These are phyloP conservation scores for Cercospora beticola DNA, from an alignment of 2,329 filamentous ascomycete species.

Conservation along the genomic window DNA sequence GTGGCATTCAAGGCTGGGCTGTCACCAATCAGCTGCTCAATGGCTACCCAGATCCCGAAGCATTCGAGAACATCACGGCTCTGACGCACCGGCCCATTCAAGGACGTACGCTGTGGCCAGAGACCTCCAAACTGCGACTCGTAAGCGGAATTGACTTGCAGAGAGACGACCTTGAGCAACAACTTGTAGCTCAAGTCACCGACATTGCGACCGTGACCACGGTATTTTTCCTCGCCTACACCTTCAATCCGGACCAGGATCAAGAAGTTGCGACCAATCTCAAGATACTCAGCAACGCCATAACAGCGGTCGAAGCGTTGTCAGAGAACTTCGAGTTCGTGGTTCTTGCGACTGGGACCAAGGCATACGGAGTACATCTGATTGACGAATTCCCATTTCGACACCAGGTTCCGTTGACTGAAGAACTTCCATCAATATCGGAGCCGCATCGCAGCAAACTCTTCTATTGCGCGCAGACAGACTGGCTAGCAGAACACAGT, in stretches of 20 bases:
- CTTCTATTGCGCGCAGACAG: constrained; percentile 42
- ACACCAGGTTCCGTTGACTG: constrained; percentile 38
- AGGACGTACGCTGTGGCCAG: neutral
- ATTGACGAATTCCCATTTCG: constrained; percentile 41
- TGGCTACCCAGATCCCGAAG: constrained; percentile 47
- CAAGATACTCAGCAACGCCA: neutral
- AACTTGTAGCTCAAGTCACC: neutral
- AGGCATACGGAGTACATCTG: constrained; percentile 46
- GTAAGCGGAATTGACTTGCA: neutral
- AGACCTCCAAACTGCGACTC: neutral
- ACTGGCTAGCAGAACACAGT: constrained; percentile 37
- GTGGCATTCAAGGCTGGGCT: constrained; percentile 53
- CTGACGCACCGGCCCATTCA: constrained; percentile 27
- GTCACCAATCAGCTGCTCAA: constrained; percentile 51
- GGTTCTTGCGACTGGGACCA: constrained; percentile 40
- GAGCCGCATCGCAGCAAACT: constrained; percentile 35
- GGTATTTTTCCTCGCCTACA: neutral
- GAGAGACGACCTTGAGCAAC: neutral
- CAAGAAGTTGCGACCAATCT: neutral
- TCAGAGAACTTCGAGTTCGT: constrained; percentile 19
- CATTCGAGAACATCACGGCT: constrained; percentile 48
- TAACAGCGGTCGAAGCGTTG: neutral
- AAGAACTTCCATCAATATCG: constrained; percentile 36
- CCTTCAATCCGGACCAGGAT: neutral
- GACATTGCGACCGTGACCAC: neutral